Base-by-base conservation (phyloP, 306 rosid species). In the Vicia villosa region DNA sequence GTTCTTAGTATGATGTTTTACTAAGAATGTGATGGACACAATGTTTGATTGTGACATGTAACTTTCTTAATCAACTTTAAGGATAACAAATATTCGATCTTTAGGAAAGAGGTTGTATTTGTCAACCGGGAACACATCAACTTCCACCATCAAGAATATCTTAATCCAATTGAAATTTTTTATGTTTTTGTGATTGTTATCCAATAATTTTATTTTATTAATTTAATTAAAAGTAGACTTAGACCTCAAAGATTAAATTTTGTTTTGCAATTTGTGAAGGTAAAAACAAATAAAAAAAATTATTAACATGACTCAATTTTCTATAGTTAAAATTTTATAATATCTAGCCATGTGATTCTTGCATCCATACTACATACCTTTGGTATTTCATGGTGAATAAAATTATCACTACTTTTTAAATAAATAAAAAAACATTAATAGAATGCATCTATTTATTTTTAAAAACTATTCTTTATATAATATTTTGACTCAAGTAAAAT, bases 91-190 rank as follows among this genome's bases (percentile, higher is more conserved):
- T 26, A 22, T 40, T 36, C 51, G 38, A 19, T 19, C 40, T 52
- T 2, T 37, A 51, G 49, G 51, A 69, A 70, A 68, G 68, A 58
- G 46, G 37, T 49, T 2, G 55, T 38, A 62, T 26, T 50, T 69
- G 49, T 61, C 80, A 67, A 41, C 73, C 41, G 2, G 20, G 3
- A 20, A 46, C 21, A 57, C 66, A 40, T 74, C 71, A 63, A 55
- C 47, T 30, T 65, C 50, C 47, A 64, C 13, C 1, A 49, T 57
- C 32, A 36, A 56, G 50, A 24, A 74, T 56, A 43, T 52, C 14
- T 49, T 22, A 75, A 17, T 46, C 46, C 3, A 59, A 47, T 49
- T 37, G 52, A 46, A 58, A 6, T 37, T 2, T 21, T 22, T 24
- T 12, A 62, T 61, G 70, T 36, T 41, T 41, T 51, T 42, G 3